These are phyloP conservation scores for Backusella parvicylindrica DNA, from an alignment of 192 early-diverging fungal species.

Conservation along the genomic window DNA sequence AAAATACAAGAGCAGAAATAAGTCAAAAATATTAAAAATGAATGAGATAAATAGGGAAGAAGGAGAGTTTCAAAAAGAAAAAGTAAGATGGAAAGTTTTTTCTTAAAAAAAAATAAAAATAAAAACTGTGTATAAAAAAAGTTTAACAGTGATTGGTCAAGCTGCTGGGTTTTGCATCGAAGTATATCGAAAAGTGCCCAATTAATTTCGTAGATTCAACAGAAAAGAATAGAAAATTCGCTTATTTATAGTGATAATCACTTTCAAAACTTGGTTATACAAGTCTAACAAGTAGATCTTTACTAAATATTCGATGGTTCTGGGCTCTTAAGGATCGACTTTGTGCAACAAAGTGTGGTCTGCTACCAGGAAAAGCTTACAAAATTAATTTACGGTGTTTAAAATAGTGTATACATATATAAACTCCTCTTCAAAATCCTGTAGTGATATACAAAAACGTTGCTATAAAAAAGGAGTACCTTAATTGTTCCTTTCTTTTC, in stretches of 20 bases:
- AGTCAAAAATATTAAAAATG: neutral
- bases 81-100: neutral
- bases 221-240: neutral
- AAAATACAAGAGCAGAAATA: neutral
- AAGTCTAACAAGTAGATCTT: neutral
- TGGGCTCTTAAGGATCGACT: neutral
- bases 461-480: neutral
- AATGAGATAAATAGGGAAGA: neutral
- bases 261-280: neutral
- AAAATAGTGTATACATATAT: neutral
- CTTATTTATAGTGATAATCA: neutral
- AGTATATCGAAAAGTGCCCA: neutral
- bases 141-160: neutral
- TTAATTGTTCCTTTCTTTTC: neutral
- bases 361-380: neutral
- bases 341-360: neutral
- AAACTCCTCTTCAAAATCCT: neutral
- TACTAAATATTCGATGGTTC: neutral
- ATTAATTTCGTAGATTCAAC: neutral
- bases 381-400: neutral
- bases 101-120: too few relatives aligned
- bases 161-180: neutral
- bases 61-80: neutral
- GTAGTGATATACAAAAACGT: neutral
- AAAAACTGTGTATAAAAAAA: neutral